Base-by-base conservation (phyloP, 192 early-diverging fungal species). In the Globomyces pollinis-pini region DNA sequence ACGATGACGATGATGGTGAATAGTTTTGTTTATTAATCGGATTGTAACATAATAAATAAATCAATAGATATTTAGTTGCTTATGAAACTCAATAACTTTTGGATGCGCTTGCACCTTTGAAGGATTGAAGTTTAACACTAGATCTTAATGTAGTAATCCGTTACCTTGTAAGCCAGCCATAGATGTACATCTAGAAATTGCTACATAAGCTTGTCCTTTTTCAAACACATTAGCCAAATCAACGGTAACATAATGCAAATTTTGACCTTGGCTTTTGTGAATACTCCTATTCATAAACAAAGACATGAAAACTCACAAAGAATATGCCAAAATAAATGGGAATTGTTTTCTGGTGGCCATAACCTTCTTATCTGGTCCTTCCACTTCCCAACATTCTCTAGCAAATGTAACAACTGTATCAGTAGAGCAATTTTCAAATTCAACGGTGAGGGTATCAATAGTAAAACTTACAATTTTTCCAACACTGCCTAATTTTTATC, bases 191-290 rank as follows among this genome's bases (percentile, higher is more conserved):
- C 78, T 44, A 9, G 74, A 76, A 13, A 80, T 29, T 2, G 78
- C 78, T 6, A 80, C 78, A 60, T 80, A 80, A 9, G 65, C 67
- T 43, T 80, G 78, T 1, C 78, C 73, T 16, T 59, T 68, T 47
- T 77, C 70, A 56, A 80, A 80, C 7, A 74, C 60, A n/a, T 60
- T 59, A 4, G 59, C 60, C 2, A 80, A 55, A 65, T 80, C 74
- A 13, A 77, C 74, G 8, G 56, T 50, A 16, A 77, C 63, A 1
- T 45, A 43, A 13, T 68, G 36, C 2, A 80, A 38, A n/a, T 74
- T 74, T 51, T 76, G 74, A 7, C 78, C 78, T 65, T 80, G 78
- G 23, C 63, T 64, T 36, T 80, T 80, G 60, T 80, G 78, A 29
- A 80, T 77, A 33, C 59, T 70, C 61, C 71, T 73, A 56, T 6